phyloP scores from a whole-genome alignment of 108 stramenopile species.

The Cyclostephanos tholiformis region DNA sequence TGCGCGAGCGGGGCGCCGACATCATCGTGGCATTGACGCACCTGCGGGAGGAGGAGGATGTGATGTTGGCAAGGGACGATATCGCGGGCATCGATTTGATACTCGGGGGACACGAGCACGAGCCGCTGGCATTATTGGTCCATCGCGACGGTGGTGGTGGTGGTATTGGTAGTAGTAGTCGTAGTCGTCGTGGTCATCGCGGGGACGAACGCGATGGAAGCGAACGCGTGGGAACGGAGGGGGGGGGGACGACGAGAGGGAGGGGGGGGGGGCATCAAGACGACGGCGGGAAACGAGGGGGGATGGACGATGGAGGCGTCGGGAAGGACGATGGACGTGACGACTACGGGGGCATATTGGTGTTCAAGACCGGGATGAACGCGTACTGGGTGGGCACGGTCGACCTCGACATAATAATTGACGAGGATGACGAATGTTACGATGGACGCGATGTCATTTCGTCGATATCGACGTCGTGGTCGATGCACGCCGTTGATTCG shows the following conservation, averaged over 20 bases:
- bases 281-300: neutral
- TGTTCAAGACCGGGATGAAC: conserved; percentile 54
- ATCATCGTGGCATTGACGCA: conserved; percentile 49
- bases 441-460: neutral
- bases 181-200: conserved; percentile 5
- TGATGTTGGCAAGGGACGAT: conserved; percentile 27
- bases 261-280: neutral
- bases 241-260: neutral
- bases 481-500: conserved; percentile 35
- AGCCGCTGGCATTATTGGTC: conserved; percentile 39
- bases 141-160: too few species aligned
- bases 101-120: conserved; percentile 51
- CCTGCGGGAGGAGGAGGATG: conserved; percentile 46
- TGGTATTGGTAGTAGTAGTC: too few species aligned
- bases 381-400: conserved; percentile 48
- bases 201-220: neutral
- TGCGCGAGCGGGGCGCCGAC: conserved; percentile 31
- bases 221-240: neutral
- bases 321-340: neutral
- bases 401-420: conserved; percentile 36
- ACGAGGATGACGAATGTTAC: neutral
- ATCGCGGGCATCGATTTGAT: conserved; percentile 40
- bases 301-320: neutral
- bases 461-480: conserved; percentile 45
- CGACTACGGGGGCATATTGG: conserved; percentile 38